These are phyloP conservation scores for Platanthera zijinensis DNA, from an alignment of 106 monocot species.

Conservation along the genomic window DNA sequence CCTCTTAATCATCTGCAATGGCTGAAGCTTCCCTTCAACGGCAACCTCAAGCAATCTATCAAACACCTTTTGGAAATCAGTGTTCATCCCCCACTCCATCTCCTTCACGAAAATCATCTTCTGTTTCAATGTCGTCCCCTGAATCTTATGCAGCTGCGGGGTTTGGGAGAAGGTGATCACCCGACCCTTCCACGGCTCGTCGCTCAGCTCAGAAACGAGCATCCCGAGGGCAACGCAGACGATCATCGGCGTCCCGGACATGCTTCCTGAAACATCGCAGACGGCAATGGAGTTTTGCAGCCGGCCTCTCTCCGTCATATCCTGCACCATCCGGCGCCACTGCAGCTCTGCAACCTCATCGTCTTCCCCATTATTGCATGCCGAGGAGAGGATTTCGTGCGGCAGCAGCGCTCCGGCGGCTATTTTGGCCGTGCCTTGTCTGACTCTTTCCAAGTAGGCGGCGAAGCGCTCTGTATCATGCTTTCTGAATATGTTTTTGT, in stretches of 20 bases:
- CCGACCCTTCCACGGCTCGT: constrained; percentile 66
- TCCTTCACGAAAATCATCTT: constrained; percentile 33
- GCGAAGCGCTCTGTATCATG: constrained; percentile 42
- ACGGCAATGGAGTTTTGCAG: constrained; percentile 61
- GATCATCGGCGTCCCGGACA: constrained; percentile 48
- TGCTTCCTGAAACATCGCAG: constrained; percentile 75
- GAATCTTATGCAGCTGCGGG: constrained; percentile 36
- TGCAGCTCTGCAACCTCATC: constrained; percentile 67
- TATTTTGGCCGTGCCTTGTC: constrained; percentile 53
- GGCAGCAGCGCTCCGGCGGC: constrained; percentile 68
- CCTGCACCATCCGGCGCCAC: constrained; percentile 58
- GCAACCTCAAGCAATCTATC: constrained; percentile 39
- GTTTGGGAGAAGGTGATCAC: constrained; percentile 50
- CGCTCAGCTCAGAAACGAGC: constrained; percentile 60
- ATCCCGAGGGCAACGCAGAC: constrained; percentile 61
- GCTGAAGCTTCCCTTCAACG: constrained; percentile 18
- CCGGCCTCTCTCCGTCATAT: constrained; percentile 33
- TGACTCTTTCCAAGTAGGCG: constrained; percentile 33
- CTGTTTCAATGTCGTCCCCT: constrained; percentile 31
- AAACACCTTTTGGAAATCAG: constrained; percentile 51
- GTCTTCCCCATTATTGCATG: constrained; percentile 1
- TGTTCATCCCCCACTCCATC: constrained; percentile 49
- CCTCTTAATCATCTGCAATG: constrained; percentile 53
- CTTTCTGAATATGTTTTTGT: constrained; percentile 43
- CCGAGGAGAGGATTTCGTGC: constrained; percentile 41